phyloP scores from a whole-genome alignment of 1,284 basidiomycete genomes.

The Tylopilus sp. region DNA sequence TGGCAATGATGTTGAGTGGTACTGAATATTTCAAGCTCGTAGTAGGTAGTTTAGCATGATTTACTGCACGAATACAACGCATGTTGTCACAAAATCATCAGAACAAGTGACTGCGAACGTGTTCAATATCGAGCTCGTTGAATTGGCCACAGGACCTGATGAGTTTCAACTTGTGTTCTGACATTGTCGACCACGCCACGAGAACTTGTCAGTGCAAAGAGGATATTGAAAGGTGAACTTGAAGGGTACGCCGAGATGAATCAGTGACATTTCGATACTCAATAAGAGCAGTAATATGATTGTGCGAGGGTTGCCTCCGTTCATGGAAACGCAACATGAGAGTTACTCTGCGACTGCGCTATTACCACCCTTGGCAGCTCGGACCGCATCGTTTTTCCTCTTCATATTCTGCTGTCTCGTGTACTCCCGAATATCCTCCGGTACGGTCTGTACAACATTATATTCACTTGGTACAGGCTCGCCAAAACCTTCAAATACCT shows the following conservation, averaged over 20 bases:
- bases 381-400: conserved; percentile 33
- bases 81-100: too few species aligned
- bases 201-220: too few species aligned
- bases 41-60: conserved; percentile 14
- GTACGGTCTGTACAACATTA: conserved; percentile 27
- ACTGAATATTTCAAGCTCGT: conserved; percentile 28
- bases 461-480: conserved; percentile 37
- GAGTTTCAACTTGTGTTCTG: too few species aligned
- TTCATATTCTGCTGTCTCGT: conserved; percentile 34
- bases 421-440: conserved; percentile 34
- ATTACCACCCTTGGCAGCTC: conserved; percentile 25
- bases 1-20: conserved; percentile 9
- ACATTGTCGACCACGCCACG: too few species aligned
- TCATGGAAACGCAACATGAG: neutral
- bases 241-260: too few species aligned
- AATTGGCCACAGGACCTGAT: too few species aligned
- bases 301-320: neutral
- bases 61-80: too few species aligned
- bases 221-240: too few species aligned
- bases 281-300: neutral
- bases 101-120: too few species aligned
- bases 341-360: neutral
- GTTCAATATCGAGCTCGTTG: too few species aligned
- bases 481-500: conserved; percentile 41
- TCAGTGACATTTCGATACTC: neutral